Evolutionary conservation across 768 basidiomycete genomes (phyloP).

Genomic region (Rickenella mellea): DNA sequence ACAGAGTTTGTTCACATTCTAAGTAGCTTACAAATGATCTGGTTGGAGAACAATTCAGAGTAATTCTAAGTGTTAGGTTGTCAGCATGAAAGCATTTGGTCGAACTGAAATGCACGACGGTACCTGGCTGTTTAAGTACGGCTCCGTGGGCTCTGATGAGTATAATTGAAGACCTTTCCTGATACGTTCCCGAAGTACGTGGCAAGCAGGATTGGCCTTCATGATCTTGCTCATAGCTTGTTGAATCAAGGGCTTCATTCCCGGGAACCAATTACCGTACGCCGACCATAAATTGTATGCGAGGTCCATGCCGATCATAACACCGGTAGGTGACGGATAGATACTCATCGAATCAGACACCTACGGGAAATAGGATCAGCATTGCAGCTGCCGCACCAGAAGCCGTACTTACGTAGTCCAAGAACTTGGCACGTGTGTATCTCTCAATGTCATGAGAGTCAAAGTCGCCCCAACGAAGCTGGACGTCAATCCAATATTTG

Average conservation of each 20-base stretch:
- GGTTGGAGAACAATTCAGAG: conserved; percentile 94
- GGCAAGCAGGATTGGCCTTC: conserved; percentile 98
- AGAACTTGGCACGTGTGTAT: conserved; percentile 96
- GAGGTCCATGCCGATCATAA: conserved; percentile 97
- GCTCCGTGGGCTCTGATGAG: conserved; percentile 98
- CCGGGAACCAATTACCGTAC: conserved; percentile 99
- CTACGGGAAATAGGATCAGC: conserved; percentile 23
- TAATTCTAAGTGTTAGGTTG: conserved; percentile 48
- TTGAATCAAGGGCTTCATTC: conserved; percentile 94
- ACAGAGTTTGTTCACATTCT: neutral
- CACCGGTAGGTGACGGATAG: conserved; percentile 97
- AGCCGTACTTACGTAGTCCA: conserved; percentile 72
- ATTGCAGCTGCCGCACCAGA: neutral
- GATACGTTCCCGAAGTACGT: conserved; percentile 96
- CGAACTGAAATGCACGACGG: conserved; percentile 1
- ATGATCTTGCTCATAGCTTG: conserved; percentile 99
- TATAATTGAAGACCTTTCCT: conserved; percentile 97
- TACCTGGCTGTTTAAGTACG: conserved; percentile 93
- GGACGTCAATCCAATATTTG: conserved; percentile 98
- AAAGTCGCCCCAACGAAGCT: conserved; percentile 95
- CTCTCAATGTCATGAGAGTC: conserved; percentile 99
- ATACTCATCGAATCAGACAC: conserved; percentile 97
- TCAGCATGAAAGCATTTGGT: conserved; percentile 4
- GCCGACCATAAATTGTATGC: conserved; percentile 99
- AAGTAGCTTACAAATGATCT: conserved; percentile 75